A percentile compares a stretch with the other conserved stretches of the same genome.
Conservation (phyloP, 1,139 yeast genomes). For the Blastobotrys aristatus region DNA sequence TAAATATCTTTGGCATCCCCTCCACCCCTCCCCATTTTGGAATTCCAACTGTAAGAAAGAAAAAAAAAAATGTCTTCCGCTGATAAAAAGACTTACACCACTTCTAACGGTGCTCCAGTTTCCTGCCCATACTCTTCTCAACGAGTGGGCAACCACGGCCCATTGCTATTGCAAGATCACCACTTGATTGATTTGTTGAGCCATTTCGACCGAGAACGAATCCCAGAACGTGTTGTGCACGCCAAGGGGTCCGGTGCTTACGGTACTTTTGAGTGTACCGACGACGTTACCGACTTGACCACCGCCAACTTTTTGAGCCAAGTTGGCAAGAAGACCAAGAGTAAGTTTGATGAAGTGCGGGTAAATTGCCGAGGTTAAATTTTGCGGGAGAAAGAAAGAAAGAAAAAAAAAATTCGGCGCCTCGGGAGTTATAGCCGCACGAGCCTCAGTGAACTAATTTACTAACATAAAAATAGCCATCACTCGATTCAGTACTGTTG, state of each 20-base stretch:
- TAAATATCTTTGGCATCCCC: too few relatives aligned
- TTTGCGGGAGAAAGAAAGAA: too few relatives aligned
- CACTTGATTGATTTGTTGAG: conserved; percentile 72
- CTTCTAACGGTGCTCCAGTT: conserved; percentile 70
- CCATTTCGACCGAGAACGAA: conserved; percentile 72
- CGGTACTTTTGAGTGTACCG: conserved; percentile 76
- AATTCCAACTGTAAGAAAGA: too few relatives aligned
- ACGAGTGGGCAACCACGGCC: conserved; percentile 47
- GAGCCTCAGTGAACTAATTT: too few relatives aligned
- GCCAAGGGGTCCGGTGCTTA: conserved; percentile 88
- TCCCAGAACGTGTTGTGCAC: conserved; percentile 52
- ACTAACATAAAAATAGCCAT: too few relatives aligned
- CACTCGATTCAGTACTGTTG: conserved; percentile 82
- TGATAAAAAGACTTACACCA: conserved; percentile 42
- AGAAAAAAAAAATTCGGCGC: too few relatives aligned
- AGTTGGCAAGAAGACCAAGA: conserved; percentile 71
- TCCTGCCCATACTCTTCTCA: conserved; percentile 57
- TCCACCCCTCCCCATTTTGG: too few relatives aligned
- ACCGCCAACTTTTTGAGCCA: conserved; percentile 61
- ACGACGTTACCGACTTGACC: conserved; percentile 71
- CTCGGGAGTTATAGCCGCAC: too few relatives aligned
- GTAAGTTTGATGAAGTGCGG: too few relatives aligned
- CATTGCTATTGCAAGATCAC: conserved; percentile 67
- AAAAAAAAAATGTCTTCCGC: conserved; percentile 2
- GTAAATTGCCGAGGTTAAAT: too few relatives aligned